Conservation (phyloP, 805 yeast species). For the Tetrapisispora taiwanensis region DNA sequence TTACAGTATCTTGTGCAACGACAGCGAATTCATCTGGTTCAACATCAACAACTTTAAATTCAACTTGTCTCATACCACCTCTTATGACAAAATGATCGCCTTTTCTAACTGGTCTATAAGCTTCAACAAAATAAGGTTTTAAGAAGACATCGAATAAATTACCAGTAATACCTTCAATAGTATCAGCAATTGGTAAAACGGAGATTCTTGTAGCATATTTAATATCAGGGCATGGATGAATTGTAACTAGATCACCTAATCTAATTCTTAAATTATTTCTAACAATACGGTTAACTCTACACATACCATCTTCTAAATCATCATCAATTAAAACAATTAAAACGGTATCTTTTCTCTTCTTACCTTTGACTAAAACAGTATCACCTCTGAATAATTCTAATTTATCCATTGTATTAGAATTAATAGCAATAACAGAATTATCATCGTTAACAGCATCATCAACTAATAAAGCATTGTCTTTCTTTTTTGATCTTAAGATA, state of each 20-base stretch:
- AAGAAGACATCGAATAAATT: slow-evolving; percentile 90
- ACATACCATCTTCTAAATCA: slow-evolving; percentile 91
- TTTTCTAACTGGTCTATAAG: slow-evolving; percentile 96
- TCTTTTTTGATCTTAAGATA: slow-evolving; percentile 92
- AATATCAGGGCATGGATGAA: slow-evolving; percentile 96
- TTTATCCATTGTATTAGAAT: slow-evolving; percentile 89
- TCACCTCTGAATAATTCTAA: slow-evolving; percentile 95
- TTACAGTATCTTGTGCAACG: slow-evolving; percentile 96
- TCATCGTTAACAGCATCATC: slow-evolving; percentile 97
- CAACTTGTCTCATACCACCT: slow-evolving; percentile 99
- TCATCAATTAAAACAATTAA: slow-evolving; percentile 92
- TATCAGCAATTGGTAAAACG: slow-evolving; percentile 93
- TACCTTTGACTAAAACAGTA: slow-evolving; percentile 93
- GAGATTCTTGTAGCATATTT: slow-evolving; percentile 92
- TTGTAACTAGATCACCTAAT: slow-evolving; percentile 82
- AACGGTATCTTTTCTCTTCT: slow-evolving; percentile 95
- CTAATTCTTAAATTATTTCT: slow-evolving; percentile 91
- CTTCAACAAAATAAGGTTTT: slow-evolving; percentile 97
- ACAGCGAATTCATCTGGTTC: slow-evolving; percentile 97
- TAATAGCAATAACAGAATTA: slow-evolving; percentile 91
- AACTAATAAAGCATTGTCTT: slow-evolving; percentile 86
- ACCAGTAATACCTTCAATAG: slow-evolving; percentile 96
- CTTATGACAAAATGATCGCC: slow-evolving; percentile 94
- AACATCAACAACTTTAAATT: slow-evolving; percentile 95
- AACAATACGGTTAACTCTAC: slow-evolving; percentile 89